Percentiles rank a stretch among this genome's conserved stretches.
Evolutionary conservation across 352 stramenopile species (phyloP).

Genomic region (Phytophthora palmivora): DNA sequence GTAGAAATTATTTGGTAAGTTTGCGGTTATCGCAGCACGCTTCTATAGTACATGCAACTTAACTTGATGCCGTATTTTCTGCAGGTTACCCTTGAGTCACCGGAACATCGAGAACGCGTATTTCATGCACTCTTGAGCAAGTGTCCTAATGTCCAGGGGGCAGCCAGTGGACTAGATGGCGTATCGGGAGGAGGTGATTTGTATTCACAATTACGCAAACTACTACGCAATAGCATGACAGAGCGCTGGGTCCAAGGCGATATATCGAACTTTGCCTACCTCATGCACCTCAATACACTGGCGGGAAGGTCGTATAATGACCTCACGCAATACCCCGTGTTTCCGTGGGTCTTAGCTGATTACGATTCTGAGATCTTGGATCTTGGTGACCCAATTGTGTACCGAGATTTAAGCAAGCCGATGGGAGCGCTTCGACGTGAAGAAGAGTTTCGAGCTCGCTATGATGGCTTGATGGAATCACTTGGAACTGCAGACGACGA

Average conservation of each 20-base stretch:
- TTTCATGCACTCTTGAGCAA: slow-evolving; percentile 82
- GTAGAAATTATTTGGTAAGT: slow-evolving; percentile 79
- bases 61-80: not conserved
- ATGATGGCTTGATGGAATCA: slow-evolving; percentile 64
- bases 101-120: slow-evolving; percentile 63
- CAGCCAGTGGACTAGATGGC: slow-evolving; percentile 67
- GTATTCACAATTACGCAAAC: slow-evolving; percentile 72
- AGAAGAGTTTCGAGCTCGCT: slow-evolving; percentile 76
- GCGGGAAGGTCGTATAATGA: slow-evolving; percentile 98
- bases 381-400: slow-evolving; percentile 91
- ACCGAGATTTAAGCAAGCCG: slow-evolving; percentile 96
- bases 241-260: slow-evolving; percentile 77
- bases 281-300: slow-evolving; percentile 97
- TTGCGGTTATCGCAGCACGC: not conserved
- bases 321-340: slow-evolving; percentile 98
- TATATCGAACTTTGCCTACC: slow-evolving; percentile 95
- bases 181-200: slow-evolving; percentile 55
- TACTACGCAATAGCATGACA: slow-evolving; percentile 80
- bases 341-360: slow-evolving; percentile 98
- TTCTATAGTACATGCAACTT: not conserved
- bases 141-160: slow-evolving; percentile 73
- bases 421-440: slow-evolving; percentile 96
- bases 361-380: slow-evolving; percentile 95
- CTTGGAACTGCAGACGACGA: slow-evolving; percentile 16
- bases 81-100: slow-evolving; percentile 75